phyloP scores from a whole-genome alignment of 352 stramenopile species.

The Phytophthora meadii region DNA sequence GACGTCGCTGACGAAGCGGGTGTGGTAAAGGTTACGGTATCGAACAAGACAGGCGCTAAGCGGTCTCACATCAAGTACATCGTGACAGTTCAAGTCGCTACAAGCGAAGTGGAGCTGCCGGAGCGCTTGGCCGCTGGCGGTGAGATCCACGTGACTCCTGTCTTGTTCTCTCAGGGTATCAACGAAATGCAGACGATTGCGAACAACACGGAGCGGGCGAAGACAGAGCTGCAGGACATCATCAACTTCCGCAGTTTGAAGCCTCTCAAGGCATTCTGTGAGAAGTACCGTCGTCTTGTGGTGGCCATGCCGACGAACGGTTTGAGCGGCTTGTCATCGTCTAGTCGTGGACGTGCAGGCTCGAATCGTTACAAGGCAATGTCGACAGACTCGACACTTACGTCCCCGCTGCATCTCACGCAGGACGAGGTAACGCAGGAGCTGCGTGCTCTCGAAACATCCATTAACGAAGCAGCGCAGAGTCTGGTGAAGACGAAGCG shows the following conservation, averaged over 20 bases:
- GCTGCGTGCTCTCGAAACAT: constrained; percentile 65
- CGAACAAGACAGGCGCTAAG: constrained; percentile 61
- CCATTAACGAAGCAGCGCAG: constrained; percentile 79
- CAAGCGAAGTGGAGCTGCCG: constrained; percentile 76
- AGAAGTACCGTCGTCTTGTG: constrained; percentile 80
- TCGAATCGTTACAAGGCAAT: constrained; percentile 65
- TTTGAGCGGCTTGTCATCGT: constrained; percentile 39
- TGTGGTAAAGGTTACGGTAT: constrained; percentile 82
- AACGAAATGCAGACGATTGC: constrained; percentile 96
- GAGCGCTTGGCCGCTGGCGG: constrained; percentile 70
- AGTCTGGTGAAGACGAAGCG: constrained; percentile 89
- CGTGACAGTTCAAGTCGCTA: constrained; percentile 83
- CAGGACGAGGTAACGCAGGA: constrained; percentile 79
- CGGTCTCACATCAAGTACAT: constrained; percentile 84
- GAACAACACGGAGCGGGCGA: constrained; percentile 90
- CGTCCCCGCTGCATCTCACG: constrained; percentile 62
- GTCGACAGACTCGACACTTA: constrained; percentile 55
- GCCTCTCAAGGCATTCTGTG: constrained; percentile 81
- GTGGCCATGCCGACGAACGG: constrained; percentile 58
- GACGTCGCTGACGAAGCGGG: constrained; percentile 75
- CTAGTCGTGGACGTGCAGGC: constrained; percentile 35
- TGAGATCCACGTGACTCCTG: constrained; percentile 83
- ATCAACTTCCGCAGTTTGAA: constrained; percentile 91
- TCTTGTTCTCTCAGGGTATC: constrained; percentile 93
- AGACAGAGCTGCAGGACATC: constrained; percentile 90